Conservation (phyloP, 1,284 basidiomycete species). For the Thecaphora thlaspeos region DNA sequence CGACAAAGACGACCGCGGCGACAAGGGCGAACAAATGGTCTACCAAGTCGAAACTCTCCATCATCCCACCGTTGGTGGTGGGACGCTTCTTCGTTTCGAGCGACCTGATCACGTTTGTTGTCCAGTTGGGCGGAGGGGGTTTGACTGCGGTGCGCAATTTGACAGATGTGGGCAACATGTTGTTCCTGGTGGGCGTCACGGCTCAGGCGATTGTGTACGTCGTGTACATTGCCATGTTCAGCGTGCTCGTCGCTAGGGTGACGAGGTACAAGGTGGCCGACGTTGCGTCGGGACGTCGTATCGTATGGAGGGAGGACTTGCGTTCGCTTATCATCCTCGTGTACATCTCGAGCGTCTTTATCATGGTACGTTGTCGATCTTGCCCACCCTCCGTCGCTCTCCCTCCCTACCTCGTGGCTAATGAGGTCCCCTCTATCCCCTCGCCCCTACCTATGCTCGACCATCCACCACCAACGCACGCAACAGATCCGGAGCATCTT, state of each 20-base stretch:
- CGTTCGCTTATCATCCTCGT: not conserved
- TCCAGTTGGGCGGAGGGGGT: not conserved
- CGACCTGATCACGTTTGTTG: not conserved
- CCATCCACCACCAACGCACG: not conserved
- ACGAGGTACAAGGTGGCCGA: not conserved
- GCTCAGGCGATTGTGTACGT: not conserved
- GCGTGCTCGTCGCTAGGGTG: not conserved
- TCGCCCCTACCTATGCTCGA: too few relatives aligned
- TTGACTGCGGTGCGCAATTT: not conserved
- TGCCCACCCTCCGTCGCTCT: not conserved
- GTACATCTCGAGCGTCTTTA: conserved; percentile 7
- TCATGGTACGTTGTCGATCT: not conserved
- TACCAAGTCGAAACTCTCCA: not conserved
- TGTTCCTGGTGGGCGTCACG: not conserved
- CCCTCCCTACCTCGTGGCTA: too few relatives aligned
- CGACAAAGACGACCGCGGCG: too few relatives aligned
- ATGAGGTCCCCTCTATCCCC: too few relatives aligned
- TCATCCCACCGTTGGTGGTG: not conserved
- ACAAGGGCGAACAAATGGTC: too few relatives aligned
- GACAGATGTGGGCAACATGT: not conserved
- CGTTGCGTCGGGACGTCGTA: too few relatives aligned
- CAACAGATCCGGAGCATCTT: conserved; percentile 4
- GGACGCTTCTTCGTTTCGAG: not conserved
- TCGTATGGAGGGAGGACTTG: not conserved
- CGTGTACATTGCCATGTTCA: not conserved